phyloP scores from a whole-genome alignment of 768 basidiomycete genomes.

The Amanita jacksonii region DNA sequence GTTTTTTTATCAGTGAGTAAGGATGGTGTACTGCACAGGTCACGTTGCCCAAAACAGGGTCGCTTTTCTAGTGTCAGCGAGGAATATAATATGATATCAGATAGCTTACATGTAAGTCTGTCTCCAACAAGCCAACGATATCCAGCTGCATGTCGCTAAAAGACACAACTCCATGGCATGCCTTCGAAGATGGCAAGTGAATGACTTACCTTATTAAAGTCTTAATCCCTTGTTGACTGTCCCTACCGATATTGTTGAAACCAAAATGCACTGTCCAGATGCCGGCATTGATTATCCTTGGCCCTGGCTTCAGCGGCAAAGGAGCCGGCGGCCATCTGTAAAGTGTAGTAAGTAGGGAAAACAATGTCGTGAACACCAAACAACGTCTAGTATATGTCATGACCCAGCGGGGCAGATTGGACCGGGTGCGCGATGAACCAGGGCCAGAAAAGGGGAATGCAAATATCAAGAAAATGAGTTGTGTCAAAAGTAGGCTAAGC shows the following conservation, averaged over 20 bases:
- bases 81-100: constrained; percentile 1
- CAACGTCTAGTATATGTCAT: constrained; percentile 22
- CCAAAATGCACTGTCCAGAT: constrained; percentile 95
- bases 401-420: constrained; percentile 12
- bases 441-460: constrained; percentile 32
- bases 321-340: constrained; percentile 40
- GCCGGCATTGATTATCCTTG: constrained; percentile 66
- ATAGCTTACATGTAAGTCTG: constrained; percentile 66
- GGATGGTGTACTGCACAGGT: constrained; percentile 41
- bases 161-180: neutral
- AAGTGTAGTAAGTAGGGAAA: constrained; percentile 44
- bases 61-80: constrained; percentile 17
- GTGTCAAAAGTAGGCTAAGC: constrained; percentile 43
- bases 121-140: constrained; percentile 77
- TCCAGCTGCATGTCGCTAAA: constrained; percentile 75
- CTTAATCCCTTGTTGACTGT: constrained; percentile 61
- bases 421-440: neutral
- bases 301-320: constrained; percentile 51
- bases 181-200: neutral
- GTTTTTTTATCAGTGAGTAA: neutral
- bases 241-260: constrained; percentile 59
- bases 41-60: constrained; percentile 67
- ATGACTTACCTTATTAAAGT: constrained; percentile 12
- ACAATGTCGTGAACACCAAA: constrained; percentile 30
- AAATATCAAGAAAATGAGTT: constrained; percentile 40